Evolutionary conservation across 441 rosid genomes (phyloP), one percentile per base, ranked within the genome.

Genomic region (Omphalea diandra): DNA sequence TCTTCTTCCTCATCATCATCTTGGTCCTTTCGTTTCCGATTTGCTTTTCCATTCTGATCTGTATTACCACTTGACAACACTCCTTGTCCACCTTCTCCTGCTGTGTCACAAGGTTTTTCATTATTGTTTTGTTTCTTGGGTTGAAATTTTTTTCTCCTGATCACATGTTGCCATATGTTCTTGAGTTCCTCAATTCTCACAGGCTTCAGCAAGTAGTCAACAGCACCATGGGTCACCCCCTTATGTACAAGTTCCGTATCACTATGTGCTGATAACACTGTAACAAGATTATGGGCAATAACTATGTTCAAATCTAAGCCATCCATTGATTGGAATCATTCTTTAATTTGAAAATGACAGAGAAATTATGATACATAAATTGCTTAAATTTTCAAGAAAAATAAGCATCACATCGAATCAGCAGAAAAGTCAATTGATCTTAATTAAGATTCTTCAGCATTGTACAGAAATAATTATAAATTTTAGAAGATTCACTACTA

Each of bases 81-180:
- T 52, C 73, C 82, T 24, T 72, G 78, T 35, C 79, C 82, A 43
- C 68, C 67, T 63, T 80, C 87, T 47, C 75, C 89, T 24, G 60
- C 60, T 67, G 61, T 82, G 57, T 76, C 75, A 20, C 27, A 38
- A 24, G 70, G 59, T 63, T 74, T 83, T 9, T 82, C 85, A 59
- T 81, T 86, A 74, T 76, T 83, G 73, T 54, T 83, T 18, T 72
- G 76, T 32, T 71, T 80, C 78, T 76, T 85, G 15, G 83, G 78
- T 22, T 81, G 79, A 2, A 79, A 50, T 43, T 81, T 84, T 81
- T 84, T 87, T 75, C 72, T 94, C 83, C 96, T 84, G 26, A 94
- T 79, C 20, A 94, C 99, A 76, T 94, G 99, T 49, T 90, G 99
- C 99, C 99, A 94, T 73, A 94, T 92, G 78, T 92, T 92, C 72